These are phyloP conservation scores for Blakeslea trispora DNA, from an alignment of 371 early-diverging fungal genomes.

Conservation along the genomic window DNA sequence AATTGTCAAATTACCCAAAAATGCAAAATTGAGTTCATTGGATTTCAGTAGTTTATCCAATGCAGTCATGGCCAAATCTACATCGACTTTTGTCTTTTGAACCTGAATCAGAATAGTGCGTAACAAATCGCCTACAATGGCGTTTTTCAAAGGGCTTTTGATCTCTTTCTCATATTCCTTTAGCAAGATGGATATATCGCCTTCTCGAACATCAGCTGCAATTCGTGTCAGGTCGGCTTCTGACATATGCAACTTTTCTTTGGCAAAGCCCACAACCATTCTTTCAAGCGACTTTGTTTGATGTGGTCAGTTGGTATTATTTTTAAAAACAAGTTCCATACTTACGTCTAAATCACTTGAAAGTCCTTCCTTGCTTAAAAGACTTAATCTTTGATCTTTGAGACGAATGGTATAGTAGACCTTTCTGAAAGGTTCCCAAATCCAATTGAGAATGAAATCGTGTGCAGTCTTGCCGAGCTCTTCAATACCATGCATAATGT, in stretches of 20 bases:
- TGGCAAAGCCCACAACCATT: slow-evolving; percentile 87
- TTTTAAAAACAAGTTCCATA: not conserved
- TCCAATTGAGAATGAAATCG: slow-evolving; percentile 74
- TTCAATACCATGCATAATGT: slow-evolving; percentile 43
- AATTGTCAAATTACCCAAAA: slow-evolving; percentile 58
- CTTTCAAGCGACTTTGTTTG: slow-evolving; percentile 72
- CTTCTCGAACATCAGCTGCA: slow-evolving; percentile 58
- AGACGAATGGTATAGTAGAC: slow-evolving; percentile 89
- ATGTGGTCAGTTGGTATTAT: too few relatives aligned
- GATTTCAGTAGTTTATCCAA: slow-evolving; percentile 91
- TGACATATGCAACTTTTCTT: slow-evolving; percentile 53
- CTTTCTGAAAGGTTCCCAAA: slow-evolving; percentile 73
- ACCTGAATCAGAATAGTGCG: slow-evolving; percentile 89
- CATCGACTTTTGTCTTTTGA: slow-evolving; percentile 90
- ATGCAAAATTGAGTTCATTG: slow-evolving; percentile 95
- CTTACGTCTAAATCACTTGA: slow-evolving; percentile 77
- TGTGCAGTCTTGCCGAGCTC: slow-evolving; percentile 56
- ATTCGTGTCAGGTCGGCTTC: slow-evolving; percentile 41
- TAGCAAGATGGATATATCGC: slow-evolving; percentile 82
- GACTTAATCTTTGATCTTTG: slow-evolving; percentile 68
- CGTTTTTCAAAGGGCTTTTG: slow-evolving; percentile 66
- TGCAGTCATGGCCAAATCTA: slow-evolving; percentile 89
- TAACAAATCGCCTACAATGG: slow-evolving; percentile 71
- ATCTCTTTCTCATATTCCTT: slow-evolving; percentile 80
- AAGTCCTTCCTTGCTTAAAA: slow-evolving; percentile 78